Percentiles rank a stretch among this genome's conserved stretches.
phyloP scores from a whole-genome alignment of 179 eudicot species.

The Carnegiea gigantea region DNA sequence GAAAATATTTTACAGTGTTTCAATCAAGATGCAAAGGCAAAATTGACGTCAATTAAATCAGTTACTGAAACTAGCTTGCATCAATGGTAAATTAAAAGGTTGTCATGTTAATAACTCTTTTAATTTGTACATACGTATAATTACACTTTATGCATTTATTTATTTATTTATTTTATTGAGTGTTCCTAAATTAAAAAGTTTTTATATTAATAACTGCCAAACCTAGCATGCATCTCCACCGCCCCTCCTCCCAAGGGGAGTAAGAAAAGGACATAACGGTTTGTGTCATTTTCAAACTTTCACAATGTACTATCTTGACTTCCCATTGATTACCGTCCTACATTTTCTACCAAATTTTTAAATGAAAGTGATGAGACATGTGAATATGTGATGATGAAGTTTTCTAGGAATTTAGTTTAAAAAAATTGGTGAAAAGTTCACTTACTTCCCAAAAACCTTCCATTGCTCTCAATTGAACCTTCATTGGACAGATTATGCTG shows the following conservation, averaged over 20 bases:
- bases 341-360: slow-evolving; percentile 5
- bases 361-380: slow-evolving; percentile 1
- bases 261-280: not conserved
- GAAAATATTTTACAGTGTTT: no score
- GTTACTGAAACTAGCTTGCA: no score
- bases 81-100: no score
- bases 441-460: not conserved
- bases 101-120: no score
- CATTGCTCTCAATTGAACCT: not conserved
- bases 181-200: no score
- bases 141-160: no score
- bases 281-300: not conserved
- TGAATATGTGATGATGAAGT: not conserved
- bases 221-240: not conserved
- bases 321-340: not conserved
- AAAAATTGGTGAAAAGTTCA: not conserved
- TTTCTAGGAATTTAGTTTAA: not conserved
- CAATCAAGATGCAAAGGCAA: no score
- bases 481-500: not conserved
- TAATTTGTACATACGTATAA: no score
- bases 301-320: not conserved
- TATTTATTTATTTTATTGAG: no score
- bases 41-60: no score
- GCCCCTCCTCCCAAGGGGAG: not conserved
- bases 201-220: not conserved